Base-by-base conservation (phyloP, 139 green algal genomes). In the Asterochloris erici region DNA sequence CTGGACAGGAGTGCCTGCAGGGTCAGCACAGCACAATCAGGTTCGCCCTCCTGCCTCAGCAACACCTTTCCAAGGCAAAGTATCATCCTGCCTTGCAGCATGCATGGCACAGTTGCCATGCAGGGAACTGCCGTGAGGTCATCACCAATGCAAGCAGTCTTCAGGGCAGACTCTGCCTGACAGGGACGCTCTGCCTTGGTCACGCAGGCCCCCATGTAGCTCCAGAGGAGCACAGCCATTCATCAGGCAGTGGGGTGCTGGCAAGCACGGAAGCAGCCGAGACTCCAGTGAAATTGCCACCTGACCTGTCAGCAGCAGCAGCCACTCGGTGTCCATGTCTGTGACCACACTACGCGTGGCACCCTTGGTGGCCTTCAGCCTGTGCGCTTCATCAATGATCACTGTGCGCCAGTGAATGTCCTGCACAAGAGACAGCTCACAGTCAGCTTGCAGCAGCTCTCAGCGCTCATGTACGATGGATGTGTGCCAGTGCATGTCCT, bases 221-320 rank as follows among this genome's bases (percentile, higher is more conserved):
- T 54, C 38, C 38, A 54, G 38, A 60, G 71, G 16, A 23, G 0
- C 12, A 17, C 71, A 54, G 24, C 24, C 71, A 54, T 26, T 27
- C 38, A 17, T 54, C 24, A 77, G n/a, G 1, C 12, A 54, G 26
- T 17, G 47, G 24, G 70, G 9, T 21, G 71, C 71, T 47, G 23
- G 71, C 71, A 60, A 60, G 47, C 13, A 28, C 71, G 28, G 16
- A n/a, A 26, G 16, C 16, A 38, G 60, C 21, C 69, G 19, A 80
- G 9, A 21, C 9, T 6, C 6, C 2, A 2, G 38, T 54, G 38
- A 2, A 54, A 54, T 54, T 54, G 38, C 17, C 19, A 71, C 19
- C 81, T 63, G 70, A 93, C 91, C 95, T n/a, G 95, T 98, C 29
- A 99, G 91, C 85, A 99, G 91, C 82, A 99, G 91, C 87, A 93